Conservation (phyloP, 73 alveolate genomes). For the Tetrahymena malaccensis region DNA sequence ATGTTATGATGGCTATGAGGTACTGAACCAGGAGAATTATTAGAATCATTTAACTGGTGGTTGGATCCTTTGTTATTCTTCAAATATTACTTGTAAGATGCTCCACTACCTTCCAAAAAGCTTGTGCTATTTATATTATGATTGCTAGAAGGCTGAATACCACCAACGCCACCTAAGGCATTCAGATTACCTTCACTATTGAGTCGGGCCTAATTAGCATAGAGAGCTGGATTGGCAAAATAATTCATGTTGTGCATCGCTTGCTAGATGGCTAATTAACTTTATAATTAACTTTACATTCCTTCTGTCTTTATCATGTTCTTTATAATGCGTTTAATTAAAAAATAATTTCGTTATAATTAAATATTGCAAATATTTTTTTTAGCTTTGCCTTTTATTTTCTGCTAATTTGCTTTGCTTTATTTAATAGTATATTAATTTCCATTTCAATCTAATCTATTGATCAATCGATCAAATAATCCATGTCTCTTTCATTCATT, state of each 20-base stretch:
- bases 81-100: not conserved
- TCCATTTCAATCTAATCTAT: not conserved
- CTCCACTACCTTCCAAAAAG: not conserved
- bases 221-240: not conserved
- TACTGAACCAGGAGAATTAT: not conserved
- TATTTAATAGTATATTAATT: not conserved
- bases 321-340: not conserved
- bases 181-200: not conserved
- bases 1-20: not conserved
- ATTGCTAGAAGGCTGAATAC: not conserved
- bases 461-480: not conserved
- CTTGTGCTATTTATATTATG: not conserved
- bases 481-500: not conserved
- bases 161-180: not conserved
- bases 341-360: not conserved
- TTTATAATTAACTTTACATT: not conserved
- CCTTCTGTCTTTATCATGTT: not conserved
- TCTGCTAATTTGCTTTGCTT: not conserved
- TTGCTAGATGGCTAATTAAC: not conserved
- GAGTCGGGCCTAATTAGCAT: not conserved
- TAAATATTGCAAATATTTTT: not conserved
- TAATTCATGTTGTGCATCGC: not conserved
- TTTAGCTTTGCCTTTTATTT: not conserved
- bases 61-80: not conserved
- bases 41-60: not conserved